Base-by-base conservation (phyloP, 192 early-diverging fungal species). In the Coemansia sp. region DNA sequence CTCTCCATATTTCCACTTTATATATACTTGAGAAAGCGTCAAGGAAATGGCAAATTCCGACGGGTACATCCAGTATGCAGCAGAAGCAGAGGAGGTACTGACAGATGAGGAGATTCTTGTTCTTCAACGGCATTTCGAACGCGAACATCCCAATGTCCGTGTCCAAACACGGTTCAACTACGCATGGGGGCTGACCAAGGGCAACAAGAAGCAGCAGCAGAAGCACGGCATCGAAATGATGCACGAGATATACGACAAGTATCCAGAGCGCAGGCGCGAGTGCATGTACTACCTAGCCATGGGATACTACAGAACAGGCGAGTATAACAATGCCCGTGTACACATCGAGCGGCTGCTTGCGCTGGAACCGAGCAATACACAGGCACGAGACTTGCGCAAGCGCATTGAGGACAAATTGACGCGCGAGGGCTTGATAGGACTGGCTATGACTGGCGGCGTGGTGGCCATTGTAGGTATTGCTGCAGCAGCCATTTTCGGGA, bases 131-230 rank as follows among this genome's bases (percentile, higher is more conserved):
- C 89, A 92, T 63, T 91, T 85, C 75, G 81, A 91, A 58, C 82
- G 90, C 61, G 89, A 91, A 69, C 72, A 78, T 25, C 77, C 86
- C 51, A 79, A 88, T 63, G 80, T 84, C 26, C 84, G 90, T 72
- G 82, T 89, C 25, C 96, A 98, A 80, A 94, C 92, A 56, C 95
- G 95, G 74, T 98, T 98, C 85, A 96, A 98, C 85, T 95, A 92
- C 69, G 93, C 96, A 1, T 98, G 95, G 93, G 94, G 91, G 0
- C 86, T 96, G 37, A 87, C 94, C 69, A 88, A 87, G 75, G 88
- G 87, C 68, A 84, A 71, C 61, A 74, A 69, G 34, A 85, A 84
- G 63, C 75, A 76, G 8, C 88, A 95, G 56, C 90, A 94, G 61
- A 84, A 90, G 46, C 68, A 84, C 25, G 96, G 94, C 18, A 86